Conservation (phyloP, 495 filamentous ascomycete species). For the Penicillium bovifimosum region DNA sequence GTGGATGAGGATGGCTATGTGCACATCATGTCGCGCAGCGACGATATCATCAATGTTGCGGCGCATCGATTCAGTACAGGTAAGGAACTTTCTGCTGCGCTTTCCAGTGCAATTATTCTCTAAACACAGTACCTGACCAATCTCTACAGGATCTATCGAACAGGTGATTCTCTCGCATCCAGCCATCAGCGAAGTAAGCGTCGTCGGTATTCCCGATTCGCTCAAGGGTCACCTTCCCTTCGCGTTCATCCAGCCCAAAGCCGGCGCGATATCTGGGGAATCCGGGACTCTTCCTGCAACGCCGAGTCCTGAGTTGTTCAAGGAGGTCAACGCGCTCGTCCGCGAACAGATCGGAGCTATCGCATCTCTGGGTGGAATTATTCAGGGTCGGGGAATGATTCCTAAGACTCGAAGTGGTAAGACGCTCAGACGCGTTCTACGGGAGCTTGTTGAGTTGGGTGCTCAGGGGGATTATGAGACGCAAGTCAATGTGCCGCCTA, state of each 20-base stretch:
- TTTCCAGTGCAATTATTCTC: background rate
- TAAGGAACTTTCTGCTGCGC: constrained; percentile 24
- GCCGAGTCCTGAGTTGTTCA: constrained; percentile 49
- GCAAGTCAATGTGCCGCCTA: constrained; percentile 51
- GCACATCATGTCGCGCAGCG: constrained; percentile 77
- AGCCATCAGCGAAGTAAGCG: constrained; percentile 70
- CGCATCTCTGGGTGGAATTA: constrained; percentile 75
- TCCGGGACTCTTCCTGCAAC: constrained; percentile 25
- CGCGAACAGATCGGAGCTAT: constrained; percentile 85
- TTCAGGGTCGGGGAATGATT: constrained; percentile 82
- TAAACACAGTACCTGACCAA: background rate
- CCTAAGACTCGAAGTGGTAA: constrained; percentile 88
- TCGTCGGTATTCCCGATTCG: constrained; percentile 76
- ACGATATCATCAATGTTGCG: constrained; percentile 94
- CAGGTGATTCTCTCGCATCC: constrained; percentile 82
- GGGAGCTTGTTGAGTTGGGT: constrained; percentile 68
- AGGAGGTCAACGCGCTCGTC: constrained; percentile 57
- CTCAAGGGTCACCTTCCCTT: constrained; percentile 90
- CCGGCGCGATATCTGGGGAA: constrained; percentile 34
- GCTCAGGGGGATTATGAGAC: constrained; percentile 47
- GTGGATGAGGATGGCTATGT: constrained; percentile 79
- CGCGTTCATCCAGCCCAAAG: constrained; percentile 65
- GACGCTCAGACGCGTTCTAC: constrained; percentile 72
- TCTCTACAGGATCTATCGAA: constrained; percentile 66
- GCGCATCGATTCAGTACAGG: constrained; percentile 89